Conservation (phyloP, 2,329 filamentous ascomycete species). For the Lomentospora prolificans region DNA sequence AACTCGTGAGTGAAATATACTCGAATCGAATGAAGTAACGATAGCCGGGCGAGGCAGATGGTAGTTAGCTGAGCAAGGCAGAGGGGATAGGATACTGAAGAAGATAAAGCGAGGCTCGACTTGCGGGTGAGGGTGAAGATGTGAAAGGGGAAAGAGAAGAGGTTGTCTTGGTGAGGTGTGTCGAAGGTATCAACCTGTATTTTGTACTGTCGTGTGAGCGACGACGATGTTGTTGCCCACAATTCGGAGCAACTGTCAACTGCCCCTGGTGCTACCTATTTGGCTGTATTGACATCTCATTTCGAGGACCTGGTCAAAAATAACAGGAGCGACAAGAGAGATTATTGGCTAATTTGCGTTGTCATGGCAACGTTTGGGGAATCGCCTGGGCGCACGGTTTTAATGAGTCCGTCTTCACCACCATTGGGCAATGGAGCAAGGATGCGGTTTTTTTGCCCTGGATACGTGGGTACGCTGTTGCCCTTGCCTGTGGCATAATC, state of each 20-base stretch:
- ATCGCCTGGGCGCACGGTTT: too few relatives aligned
- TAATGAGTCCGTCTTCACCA: too few relatives aligned
- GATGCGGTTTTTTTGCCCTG: neutral
- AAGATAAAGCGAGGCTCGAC: neutral
- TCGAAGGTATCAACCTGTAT: neutral
- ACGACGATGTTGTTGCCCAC: neutral
- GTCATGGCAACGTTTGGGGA: neutral
- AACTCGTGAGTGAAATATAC: neutral
- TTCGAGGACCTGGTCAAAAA: neutral
- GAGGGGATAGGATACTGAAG: neutral
- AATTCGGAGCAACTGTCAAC: neutral
- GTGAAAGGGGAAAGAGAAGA: neutral
- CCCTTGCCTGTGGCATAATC: neutral
- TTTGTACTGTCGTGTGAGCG: slow-evolving; percentile 1
- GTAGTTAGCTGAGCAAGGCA: neutral
- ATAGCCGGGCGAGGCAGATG: neutral
- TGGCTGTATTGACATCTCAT: neutral
- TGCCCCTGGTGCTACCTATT: neutral
- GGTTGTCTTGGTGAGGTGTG: neutral
- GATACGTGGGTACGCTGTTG: neutral
- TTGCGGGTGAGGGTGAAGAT: neutral
- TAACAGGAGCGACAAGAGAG: neutral
- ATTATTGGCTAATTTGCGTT: neutral
- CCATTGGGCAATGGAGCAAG: neutral
- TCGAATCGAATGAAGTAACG: neutral